Conservation (phyloP, 495 filamentous ascomycete genomes). For the Friedmanniomyces simplex region DNA sequence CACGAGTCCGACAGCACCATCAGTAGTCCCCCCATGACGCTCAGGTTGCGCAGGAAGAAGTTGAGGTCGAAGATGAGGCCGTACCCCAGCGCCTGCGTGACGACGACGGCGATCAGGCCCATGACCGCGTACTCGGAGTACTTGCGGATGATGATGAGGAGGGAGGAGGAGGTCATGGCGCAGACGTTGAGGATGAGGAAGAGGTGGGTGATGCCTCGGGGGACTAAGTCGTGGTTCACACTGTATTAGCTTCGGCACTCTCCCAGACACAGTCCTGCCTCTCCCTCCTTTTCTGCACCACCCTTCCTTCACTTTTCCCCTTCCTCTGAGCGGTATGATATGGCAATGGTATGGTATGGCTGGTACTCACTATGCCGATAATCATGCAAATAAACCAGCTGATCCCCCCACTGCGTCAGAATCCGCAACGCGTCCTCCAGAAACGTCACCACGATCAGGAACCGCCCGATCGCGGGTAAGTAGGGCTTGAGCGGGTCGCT, state of each 20-base stretch:
- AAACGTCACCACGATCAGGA: slow-evolving; percentile 97
- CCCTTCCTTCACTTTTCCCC: background rate
- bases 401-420: slow-evolving; percentile 95
- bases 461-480: slow-evolving; percentile 87
- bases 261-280: background rate
- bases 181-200: slow-evolving; percentile 88
- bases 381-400: slow-evolving; percentile 83
- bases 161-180: slow-evolving; percentile 74
- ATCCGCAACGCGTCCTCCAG: slow-evolving; percentile 93
- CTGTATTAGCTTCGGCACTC: too few species aligned
- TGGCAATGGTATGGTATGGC: too few species aligned
- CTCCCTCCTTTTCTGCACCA: too few species aligned
- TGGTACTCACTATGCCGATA: slow-evolving; percentile 73
- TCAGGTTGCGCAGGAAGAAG: slow-evolving; percentile 98
- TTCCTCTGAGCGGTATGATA: too few species aligned
- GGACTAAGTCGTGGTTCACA: too few species aligned
- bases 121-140: slow-evolving; percentile 84
- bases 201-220: slow-evolving; percentile 77
- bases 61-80: slow-evolving; percentile 98
- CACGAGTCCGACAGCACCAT: slow-evolving; percentile 98
- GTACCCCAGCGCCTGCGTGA: slow-evolving; percentile 95
- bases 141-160: slow-evolving; percentile 80
- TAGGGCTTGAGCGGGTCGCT: slow-evolving; percentile 92
- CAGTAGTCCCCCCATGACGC: slow-evolving; percentile 88
- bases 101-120: slow-evolving; percentile 79